Conservation (phyloP, 352 stramenopile genomes). For the Pythium utonaiense region DNA sequence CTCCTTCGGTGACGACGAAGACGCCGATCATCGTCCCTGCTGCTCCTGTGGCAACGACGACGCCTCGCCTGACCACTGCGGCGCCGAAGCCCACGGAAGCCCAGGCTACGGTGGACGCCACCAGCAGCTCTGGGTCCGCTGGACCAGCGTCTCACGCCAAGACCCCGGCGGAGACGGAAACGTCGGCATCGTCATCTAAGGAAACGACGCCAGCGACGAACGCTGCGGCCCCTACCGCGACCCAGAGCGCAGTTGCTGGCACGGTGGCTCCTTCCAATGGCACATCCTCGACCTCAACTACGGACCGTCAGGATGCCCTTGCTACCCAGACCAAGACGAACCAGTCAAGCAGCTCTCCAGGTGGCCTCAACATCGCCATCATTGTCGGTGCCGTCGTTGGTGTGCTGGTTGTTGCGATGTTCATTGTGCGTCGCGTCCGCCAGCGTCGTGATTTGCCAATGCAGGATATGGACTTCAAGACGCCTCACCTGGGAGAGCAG, state of each 20-base stretch:
- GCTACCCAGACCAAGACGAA: constrained; percentile 2
- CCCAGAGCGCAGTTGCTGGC: not conserved
- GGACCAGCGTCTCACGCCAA: not conserved
- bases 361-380: constrained; percentile 42
- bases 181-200: not conserved
- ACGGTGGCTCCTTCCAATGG: constrained; percentile 17
- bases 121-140: not conserved
- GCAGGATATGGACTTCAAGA: constrained; percentile 32
- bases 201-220: not conserved
- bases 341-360: constrained; percentile 17
- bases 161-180: not conserved
- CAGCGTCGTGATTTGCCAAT: constrained; percentile 23
- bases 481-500: constrained; percentile 12
- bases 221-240: not conserved
- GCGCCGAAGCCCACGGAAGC: not conserved
- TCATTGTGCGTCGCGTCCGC: constrained; percentile 40
- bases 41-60: not conserved
- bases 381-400: constrained; percentile 37
- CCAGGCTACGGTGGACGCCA: not conserved
- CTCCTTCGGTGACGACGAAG: not conserved
- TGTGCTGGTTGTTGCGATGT: constrained; percentile 42
- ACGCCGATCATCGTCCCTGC: too few species aligned
- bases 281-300: not conserved
- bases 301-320: constrained; percentile 15
- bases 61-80: not conserved